Conservation (phyloP, 495 filamentous ascomycete genomes). For the Barbatosphaeria neglecta region DNA sequence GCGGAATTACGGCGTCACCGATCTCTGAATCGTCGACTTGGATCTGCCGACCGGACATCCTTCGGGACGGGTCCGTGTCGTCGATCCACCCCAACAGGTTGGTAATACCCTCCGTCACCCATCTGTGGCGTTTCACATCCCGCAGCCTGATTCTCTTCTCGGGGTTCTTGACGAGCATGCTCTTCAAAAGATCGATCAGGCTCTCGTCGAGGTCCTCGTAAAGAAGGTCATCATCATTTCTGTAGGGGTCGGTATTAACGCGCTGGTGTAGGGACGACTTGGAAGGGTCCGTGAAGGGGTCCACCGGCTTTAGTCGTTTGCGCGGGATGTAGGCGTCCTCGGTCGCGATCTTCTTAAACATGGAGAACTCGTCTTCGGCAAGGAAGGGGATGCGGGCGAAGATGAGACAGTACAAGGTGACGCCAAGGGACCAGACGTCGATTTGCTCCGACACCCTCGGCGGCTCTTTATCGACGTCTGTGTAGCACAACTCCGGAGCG, state of each 20-base stretch:
- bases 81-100: conserved; percentile 77
- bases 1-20: conserved; percentile 76
- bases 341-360: conserved; percentile 83
- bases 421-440: conserved; percentile 93
- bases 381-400: conserved; percentile 90
- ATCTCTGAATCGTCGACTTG: conserved; percentile 87
- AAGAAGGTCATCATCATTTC: conserved; percentile 54
- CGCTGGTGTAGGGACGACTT: conserved; percentile 45
- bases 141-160: conserved; percentile 74
- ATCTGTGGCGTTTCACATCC: conserved; percentile 94
- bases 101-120: conserved; percentile 72
- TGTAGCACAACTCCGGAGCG: conserved; percentile 92
- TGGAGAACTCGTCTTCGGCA: conserved; percentile 76
- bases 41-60: conserved; percentile 77
- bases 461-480: conserved; percentile 40
- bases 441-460: conserved; percentile 55
- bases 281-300: conserved; percentile 39
- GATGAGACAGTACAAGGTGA: conserved; percentile 90
- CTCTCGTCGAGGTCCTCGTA: conserved; percentile 82
- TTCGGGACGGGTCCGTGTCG: conserved; percentile 76
- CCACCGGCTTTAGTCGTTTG: conserved; percentile 66
- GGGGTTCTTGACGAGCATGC: conserved; percentile 82
- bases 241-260: conserved; percentile 33
- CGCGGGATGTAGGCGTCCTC: conserved; percentile 80
- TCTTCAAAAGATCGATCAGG: conserved; percentile 66